Percentiles rank a stretch among this genome's conserved stretches.
phyloP scores from a whole-genome alignment of 2,329 filamentous ascomycete genomes.

The Colletotrichum lini region DNA sequence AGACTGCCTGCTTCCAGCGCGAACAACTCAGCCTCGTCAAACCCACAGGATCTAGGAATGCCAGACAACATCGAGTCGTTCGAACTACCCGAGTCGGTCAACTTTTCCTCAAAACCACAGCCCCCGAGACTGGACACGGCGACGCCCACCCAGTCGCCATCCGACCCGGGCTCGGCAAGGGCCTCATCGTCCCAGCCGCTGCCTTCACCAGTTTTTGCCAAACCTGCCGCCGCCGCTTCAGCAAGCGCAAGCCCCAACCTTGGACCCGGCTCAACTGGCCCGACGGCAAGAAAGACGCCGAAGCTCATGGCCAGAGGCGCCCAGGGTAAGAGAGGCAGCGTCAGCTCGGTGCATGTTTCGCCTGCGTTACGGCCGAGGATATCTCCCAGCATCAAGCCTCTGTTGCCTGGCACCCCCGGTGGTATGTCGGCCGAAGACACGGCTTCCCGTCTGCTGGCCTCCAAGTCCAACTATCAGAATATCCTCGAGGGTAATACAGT shows the following conservation, averaged over 20 bases:
- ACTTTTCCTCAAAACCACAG: slow-evolving; percentile 60
- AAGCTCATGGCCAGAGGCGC: slow-evolving; percentile 69
- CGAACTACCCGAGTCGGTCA: slow-evolving; percentile 80
- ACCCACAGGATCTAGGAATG: slow-evolving; percentile 55
- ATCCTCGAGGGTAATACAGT: slow-evolving; percentile 94
- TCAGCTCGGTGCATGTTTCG: slow-evolving; percentile 82
- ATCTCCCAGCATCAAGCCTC: slow-evolving; percentile 93
- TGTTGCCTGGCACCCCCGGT: slow-evolving; percentile 75
- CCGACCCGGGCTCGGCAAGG: slow-evolving; percentile 62
- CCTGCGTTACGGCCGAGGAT: slow-evolving; percentile 91
- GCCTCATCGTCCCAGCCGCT: slow-evolving; percentile 65
- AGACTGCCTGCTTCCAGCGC: slow-evolving; percentile 72
- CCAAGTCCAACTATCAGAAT: slow-evolving; percentile 98
- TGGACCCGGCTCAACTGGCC: slow-evolving; percentile 64
- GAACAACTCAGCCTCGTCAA: slow-evolving; percentile 55
- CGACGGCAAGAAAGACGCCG: slow-evolving; percentile 67
- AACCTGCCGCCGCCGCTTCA: slow-evolving; percentile 60
- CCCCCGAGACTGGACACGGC: slow-evolving; percentile 67
- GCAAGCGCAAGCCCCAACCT: slow-evolving; percentile 78
- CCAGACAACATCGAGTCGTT: slow-evolving; percentile 71
- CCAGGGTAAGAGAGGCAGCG: slow-evolving; percentile 78
- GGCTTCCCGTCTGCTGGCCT: slow-evolving; percentile 83
- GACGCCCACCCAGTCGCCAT: slow-evolving; percentile 58
- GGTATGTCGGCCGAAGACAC: slow-evolving; percentile 70
- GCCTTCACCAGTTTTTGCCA: slow-evolving; percentile 63